Evolutionary conservation across 768 basidiomycete species (phyloP).

Genomic region (Serendipita sp.): DNA sequence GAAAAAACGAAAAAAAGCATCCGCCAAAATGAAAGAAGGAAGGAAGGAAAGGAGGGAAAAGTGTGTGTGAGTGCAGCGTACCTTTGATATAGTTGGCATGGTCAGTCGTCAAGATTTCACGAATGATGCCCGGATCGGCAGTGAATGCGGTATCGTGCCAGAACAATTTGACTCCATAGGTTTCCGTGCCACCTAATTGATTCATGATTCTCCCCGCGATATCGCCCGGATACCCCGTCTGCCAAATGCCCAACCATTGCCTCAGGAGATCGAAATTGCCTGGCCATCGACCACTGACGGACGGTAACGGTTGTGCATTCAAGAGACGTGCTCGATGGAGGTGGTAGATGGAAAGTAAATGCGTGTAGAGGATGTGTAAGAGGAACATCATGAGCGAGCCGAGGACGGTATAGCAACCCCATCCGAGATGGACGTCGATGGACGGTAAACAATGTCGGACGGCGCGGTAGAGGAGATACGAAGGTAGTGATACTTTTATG

Average conservation of each 20-base stretch:
- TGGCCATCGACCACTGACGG: slow-evolving; percentile 21
- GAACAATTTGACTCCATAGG: slow-evolving; percentile 11
- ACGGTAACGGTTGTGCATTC: slow-evolving; percentile 22
- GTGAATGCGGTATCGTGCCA: slow-evolving; percentile 16
- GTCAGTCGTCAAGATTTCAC: slow-evolving; percentile 40
- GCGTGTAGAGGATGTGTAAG: slow-evolving; percentile 1
- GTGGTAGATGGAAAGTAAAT: neutral
- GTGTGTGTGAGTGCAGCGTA: too few relatives aligned
- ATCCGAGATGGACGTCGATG: neutral
- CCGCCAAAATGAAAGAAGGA: neutral
- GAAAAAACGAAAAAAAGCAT: slow-evolving; percentile 9
- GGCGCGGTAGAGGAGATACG: neutral
- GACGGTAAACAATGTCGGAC: neutral
- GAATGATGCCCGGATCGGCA: slow-evolving; percentile 32
- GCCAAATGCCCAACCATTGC: neutral
- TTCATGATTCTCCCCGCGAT: slow-evolving; percentile 1
- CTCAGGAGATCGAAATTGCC: slow-evolving; percentile 22
- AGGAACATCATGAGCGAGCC: neutral
- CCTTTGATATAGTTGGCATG: slow-evolving; percentile 48
- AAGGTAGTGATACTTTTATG: neutral
- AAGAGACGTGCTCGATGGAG: neutral
- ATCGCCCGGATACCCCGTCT: slow-evolving; percentile 1
- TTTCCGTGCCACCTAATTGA: slow-evolving; percentile 3
- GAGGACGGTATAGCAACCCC: neutral
- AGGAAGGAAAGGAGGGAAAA: neutral